Evolutionary conservation across 495 filamentous ascomycete genomes (phyloP).

Genomic region (Neurospora discreta): DNA sequence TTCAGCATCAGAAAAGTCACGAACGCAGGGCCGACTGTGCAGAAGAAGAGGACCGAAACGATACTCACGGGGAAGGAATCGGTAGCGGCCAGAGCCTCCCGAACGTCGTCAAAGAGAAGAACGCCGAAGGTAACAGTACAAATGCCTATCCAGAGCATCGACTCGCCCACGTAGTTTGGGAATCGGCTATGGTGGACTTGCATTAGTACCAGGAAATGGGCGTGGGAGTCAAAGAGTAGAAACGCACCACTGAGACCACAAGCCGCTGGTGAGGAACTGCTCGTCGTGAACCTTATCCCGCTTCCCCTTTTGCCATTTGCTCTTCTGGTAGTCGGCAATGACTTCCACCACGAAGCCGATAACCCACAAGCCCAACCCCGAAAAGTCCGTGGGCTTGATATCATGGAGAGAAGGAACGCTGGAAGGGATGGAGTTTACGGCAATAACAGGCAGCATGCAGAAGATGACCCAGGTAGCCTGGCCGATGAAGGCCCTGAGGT

Average conservation of each 20-base stretch:
- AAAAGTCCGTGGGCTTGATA: constrained; percentile 35
- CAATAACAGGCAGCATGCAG: constrained; percentile 48
- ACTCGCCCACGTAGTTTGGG: constrained; percentile 61
- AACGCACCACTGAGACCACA: constrained; percentile 40
- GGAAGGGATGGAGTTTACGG: constrained; percentile 47
- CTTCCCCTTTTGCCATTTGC: constrained; percentile 43
- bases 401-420: constrained; percentile 32
- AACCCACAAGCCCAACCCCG: constrained; percentile 42
- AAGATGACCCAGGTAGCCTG: constrained; percentile 55
- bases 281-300: constrained; percentile 49
- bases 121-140: constrained; percentile 35
- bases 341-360: constrained; percentile 49
- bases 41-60: constrained; percentile 32
- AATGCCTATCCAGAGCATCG: constrained; percentile 52
- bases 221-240: neutral
- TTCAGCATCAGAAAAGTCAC: constrained; percentile 48
- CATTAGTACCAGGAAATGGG: neutral
- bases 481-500: constrained; percentile 43
- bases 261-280: constrained; percentile 46
- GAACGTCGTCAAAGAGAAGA: constrained; percentile 30
- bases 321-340: constrained; percentile 49
- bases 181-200: constrained; percentile 31
- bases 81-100: constrained; percentile 31
- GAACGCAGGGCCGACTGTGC: constrained; percentile 49
- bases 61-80: constrained; percentile 21